Percentiles rank a stretch among this genome's conserved stretches.
Evolutionary conservation across 306 rosid genomes (phyloP).

Genomic region (Malus asiatica): DNA sequence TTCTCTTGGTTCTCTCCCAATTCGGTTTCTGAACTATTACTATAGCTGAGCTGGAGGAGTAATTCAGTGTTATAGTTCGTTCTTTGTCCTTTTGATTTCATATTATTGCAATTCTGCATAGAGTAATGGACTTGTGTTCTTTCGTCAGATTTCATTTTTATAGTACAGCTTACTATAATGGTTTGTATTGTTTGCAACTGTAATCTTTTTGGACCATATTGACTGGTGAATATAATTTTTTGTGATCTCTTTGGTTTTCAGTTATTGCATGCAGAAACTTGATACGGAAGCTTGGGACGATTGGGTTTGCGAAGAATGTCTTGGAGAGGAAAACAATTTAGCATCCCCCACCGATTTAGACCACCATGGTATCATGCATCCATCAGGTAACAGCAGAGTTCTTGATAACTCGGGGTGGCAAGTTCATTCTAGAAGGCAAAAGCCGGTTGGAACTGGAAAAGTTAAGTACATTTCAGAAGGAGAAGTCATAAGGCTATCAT

Average conservation of each 20-base stretch:
- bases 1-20: neutral
- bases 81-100: no score
- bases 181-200: neutral
- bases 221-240: neutral
- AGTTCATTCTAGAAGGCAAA: conserved; percentile 25
- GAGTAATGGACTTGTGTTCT: neutral
- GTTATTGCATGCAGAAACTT: conserved; percentile 48
- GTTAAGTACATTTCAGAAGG: conserved; percentile 49
- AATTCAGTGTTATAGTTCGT: neutral
- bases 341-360: neutral
- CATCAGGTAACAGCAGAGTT: conserved; percentile 4
- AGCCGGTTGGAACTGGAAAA: conserved; percentile 27
- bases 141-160: neutral
- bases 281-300: conserved; percentile 7
- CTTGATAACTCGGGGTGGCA: conserved; percentile 8
- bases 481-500: conserved; percentile 56
- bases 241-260: conserved; percentile 26
- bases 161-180: neutral
- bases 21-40: neutral
- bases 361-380: neutral
- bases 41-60: neutral
- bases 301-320: conserved; percentile 62
- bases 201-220: no score
- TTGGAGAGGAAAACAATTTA: neutral
- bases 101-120: neutral